Percentiles rank a stretch among this genome's conserved stretches.
Conservation (phyloP, 352 stramenopile genomes). For the Aphanomyces stellatus region DNA sequence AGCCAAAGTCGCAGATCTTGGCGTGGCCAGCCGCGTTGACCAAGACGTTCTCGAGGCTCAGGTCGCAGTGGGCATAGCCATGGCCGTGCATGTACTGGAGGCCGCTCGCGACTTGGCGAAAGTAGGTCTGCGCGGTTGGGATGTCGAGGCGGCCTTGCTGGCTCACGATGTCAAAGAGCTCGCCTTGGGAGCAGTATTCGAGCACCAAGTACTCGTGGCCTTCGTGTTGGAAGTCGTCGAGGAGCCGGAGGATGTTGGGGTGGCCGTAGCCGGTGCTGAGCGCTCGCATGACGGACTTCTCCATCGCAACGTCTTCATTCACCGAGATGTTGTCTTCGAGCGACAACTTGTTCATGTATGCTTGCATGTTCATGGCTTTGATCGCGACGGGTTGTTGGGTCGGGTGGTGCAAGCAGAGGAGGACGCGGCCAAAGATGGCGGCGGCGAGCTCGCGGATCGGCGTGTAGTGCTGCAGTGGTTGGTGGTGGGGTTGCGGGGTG, state of each 20-base stretch:
- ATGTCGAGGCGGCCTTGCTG: conserved; percentile 21
- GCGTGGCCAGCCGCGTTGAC: conserved; percentile 26
- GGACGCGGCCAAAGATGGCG: conserved; percentile 10
- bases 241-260: conserved; percentile 11
- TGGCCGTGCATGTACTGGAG: conserved; percentile 44
- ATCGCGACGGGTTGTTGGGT: conserved; percentile 1
- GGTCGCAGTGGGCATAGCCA: conserved; percentile 49
- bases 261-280: not conserved
- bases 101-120: conserved; percentile 38
- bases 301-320: conserved; percentile 7
- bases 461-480: conserved; percentile 3
- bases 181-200: conserved; percentile 49
- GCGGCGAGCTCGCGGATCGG: conserved; percentile 5
- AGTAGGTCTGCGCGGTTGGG: conserved; percentile 28
- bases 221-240: conserved; percentile 2
- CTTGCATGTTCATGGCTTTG: conserved; percentile 17
- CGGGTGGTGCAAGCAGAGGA: conserved; percentile 1
- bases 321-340: not conserved
- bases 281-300: not conserved
- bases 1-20: conserved; percentile 47
- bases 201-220: conserved; percentile 41
- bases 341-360: not conserved
- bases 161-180: conserved; percentile 41
- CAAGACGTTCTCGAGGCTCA: conserved; percentile 65
- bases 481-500: not conserved